Base-by-base conservation (phyloP, 2,329 filamentous ascomycete species). In the Periconia sp. region DNA sequence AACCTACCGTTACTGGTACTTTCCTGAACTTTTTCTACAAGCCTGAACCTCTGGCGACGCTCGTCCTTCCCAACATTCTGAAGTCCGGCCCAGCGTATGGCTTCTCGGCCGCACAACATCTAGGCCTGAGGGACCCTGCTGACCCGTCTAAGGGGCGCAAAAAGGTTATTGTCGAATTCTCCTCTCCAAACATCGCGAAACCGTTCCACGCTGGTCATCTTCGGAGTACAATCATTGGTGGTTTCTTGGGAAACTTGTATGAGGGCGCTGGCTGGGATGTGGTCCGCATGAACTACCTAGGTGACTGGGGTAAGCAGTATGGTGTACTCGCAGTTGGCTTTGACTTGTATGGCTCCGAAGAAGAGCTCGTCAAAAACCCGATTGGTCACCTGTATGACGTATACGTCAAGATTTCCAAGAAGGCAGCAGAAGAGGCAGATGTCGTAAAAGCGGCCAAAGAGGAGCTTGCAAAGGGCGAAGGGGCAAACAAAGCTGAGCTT, bases 141-240 rank as follows among this genome's bases (percentile, higher is more conserved):
- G 82, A 90, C 66, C 80, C 84, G 8, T 80, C 77, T 48, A 78
- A 81, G 54, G 85, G 82, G 57, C 79, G 79, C 63, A 90, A 90
- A 79, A 83, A 81, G 64, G 81, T 87, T 43, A 83, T 94, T 48
- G 83, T 94, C 64, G 90, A 94, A 68, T 94, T 93, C 74, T 91
- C 88, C 8, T 92, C 88, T 8, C 90, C 91, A 47, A 94, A 94
- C 71, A 92, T 94, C 55, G 90, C 90, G 44, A 93, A 93, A 76
- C 90, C 87, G 19, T 91, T 92, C 74, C 86, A 90, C 66, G 87
- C 86, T 19, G 86, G 86, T 6, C 88, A 92, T 76, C 77, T 92
- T 61, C 81, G 88, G 63, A 90, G 86, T 65, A 92, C 89, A 47
- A 90, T 92, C 59, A 88, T 91, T 52, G 88, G 89, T 42, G 86